phyloP scores from a whole-genome alignment of 2,329 filamentous ascomycete species.

The Penicillium glabrum region DNA sequence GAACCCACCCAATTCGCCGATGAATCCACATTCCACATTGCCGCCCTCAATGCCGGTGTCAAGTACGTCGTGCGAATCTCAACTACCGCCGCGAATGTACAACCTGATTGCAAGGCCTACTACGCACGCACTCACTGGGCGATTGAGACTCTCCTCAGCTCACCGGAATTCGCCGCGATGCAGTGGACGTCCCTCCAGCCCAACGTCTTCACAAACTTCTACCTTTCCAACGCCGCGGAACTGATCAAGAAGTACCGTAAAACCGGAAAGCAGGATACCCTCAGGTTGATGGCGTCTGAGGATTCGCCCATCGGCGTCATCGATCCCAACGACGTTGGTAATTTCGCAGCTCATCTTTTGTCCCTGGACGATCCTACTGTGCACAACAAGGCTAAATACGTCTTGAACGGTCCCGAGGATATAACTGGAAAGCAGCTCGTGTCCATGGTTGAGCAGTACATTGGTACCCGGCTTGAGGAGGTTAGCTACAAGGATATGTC shows the following conservation, averaged over 20 bases:
- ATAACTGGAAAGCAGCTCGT: slow-evolving; percentile 39
- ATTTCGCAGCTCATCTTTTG: slow-evolving; percentile 38
- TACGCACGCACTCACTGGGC: slow-evolving; percentile 45
- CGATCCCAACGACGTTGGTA: slow-evolving; percentile 36
- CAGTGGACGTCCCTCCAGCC: slow-evolving; percentile 45
- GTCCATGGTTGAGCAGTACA: slow-evolving; percentile 35
- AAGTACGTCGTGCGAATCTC: slow-evolving; percentile 47
- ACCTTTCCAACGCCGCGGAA: slow-evolving; percentile 24
- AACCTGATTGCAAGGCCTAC: slow-evolving; percentile 35
- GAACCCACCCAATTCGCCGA: slow-evolving; percentile 41
- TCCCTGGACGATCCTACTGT: slow-evolving; percentile 24
- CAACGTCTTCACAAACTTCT: slow-evolving; percentile 31
- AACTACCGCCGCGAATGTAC: slow-evolving; percentile 38
- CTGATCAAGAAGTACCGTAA: slow-evolving; percentile 36
- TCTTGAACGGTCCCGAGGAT: slow-evolving; percentile 43
- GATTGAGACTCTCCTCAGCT: slow-evolving; percentile 38
- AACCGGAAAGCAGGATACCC: slow-evolving; percentile 30
- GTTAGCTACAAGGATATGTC: slow-evolving; percentile 34
- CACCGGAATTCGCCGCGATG: slow-evolving; percentile 36
- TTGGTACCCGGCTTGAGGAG: slow-evolving; percentile 26
- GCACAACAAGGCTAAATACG: slow-evolving; percentile 38
- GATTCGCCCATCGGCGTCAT: slow-evolving; percentile 33
- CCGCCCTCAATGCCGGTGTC: slow-evolving; percentile 37
- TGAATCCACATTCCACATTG: slow-evolving; percentile 39
- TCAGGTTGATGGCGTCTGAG: slow-evolving; percentile 29